Evolutionary conservation across 2,329 filamentous ascomycete genomes (phyloP).

Genomic region (Eurotiales sp.): DNA sequence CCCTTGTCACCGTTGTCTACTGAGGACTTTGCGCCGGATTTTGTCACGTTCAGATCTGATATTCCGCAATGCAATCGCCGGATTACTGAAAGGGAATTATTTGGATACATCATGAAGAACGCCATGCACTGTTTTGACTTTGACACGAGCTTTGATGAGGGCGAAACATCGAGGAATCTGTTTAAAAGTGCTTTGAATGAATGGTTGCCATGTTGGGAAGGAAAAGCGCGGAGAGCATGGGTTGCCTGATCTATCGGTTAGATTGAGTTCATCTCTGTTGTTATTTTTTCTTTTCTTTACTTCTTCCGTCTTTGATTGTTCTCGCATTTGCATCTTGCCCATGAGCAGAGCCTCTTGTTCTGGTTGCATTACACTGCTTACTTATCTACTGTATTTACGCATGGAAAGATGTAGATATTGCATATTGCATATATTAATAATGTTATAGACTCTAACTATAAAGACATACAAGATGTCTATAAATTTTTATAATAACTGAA

Average conservation of each 20-base stretch:
- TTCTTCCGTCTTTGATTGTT: background rate
- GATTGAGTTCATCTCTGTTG: too few relatives aligned
- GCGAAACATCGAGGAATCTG: constrained; percentile 36
- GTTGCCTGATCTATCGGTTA: constrained; percentile 3
- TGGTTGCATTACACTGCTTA: background rate
- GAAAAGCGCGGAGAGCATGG: constrained; percentile 1
- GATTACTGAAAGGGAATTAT: constrained; percentile 37
- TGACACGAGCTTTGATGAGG: constrained; percentile 28
- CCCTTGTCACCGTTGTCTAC: constrained; percentile 43
- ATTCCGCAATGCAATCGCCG: constrained; percentile 43
- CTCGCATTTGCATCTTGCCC: background rate
- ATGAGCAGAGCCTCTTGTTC: background rate
- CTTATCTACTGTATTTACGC: constrained; percentile 1
- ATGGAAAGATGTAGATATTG: constrained; percentile 1
- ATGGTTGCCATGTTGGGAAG: constrained; percentile 46
- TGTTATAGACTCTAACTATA: background rate
- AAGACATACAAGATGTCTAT: too few relatives aligned
- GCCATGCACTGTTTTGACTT: constrained; percentile 52
- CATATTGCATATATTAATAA: background rate
- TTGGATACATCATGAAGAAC: constrained; percentile 46
- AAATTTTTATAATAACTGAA: too few relatives aligned
- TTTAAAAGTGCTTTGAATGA: constrained; percentile 35
- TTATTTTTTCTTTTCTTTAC: background rate
- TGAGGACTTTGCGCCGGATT: constrained; percentile 38
- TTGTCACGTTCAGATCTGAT: constrained; percentile 33